Evolutionary conservation across 495 filamentous ascomycete species (phyloP).

Genomic region (Neurospora sp.): DNA sequence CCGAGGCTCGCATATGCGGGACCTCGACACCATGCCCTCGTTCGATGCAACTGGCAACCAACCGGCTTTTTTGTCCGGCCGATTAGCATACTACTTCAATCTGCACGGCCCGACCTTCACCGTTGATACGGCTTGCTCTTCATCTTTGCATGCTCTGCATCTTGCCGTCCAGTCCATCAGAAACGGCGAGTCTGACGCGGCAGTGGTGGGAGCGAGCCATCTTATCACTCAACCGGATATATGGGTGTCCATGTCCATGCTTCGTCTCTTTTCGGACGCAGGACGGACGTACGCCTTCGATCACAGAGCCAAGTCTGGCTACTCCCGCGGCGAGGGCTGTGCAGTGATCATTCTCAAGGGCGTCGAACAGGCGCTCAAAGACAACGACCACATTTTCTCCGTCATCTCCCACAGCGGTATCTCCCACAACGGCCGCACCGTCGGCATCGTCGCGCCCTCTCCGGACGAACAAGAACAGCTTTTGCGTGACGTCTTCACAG

Average conservation of each 20-base stretch:
- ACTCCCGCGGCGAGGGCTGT: slow-evolving; percentile 33
- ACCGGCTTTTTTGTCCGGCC: slow-evolving; percentile 42
- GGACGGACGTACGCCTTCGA: slow-evolving; percentile 33
- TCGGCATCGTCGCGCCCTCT: slow-evolving; percentile 45
- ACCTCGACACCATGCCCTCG: slow-evolving; percentile 28
- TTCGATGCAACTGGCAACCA: slow-evolving; percentile 34
- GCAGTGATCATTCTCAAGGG: slow-evolving; percentile 42
- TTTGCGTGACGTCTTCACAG: slow-evolving; percentile 32
- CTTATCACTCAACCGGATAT: slow-evolving; percentile 33
- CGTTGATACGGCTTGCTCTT: slow-evolving; percentile 81
- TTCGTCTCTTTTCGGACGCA: slow-evolving; percentile 25
- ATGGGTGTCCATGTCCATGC: slow-evolving; percentile 30
- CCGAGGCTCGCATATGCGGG: slow-evolving; percentile 25
- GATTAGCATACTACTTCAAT: slow-evolving; percentile 46
- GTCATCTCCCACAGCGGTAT: slow-evolving; percentile 44
- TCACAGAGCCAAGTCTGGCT: slow-evolving; percentile 33
- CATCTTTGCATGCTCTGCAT: slow-evolving; percentile 49
- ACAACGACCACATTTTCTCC: slow-evolving; percentile 45
- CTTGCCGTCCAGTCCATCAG: slow-evolving; percentile 73
- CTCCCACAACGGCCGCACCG: slow-evolving; percentile 46
- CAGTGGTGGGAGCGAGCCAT: slow-evolving; percentile 38
- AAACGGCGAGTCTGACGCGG: slow-evolving; percentile 36
- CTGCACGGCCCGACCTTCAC: slow-evolving; percentile 50
- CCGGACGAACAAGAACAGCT: slow-evolving; percentile 40
- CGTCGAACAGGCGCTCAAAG: slow-evolving; percentile 38